Evolutionary conservation across 345 rosid species (phyloP).

Genomic region (Eucalyptus grandis): DNA sequence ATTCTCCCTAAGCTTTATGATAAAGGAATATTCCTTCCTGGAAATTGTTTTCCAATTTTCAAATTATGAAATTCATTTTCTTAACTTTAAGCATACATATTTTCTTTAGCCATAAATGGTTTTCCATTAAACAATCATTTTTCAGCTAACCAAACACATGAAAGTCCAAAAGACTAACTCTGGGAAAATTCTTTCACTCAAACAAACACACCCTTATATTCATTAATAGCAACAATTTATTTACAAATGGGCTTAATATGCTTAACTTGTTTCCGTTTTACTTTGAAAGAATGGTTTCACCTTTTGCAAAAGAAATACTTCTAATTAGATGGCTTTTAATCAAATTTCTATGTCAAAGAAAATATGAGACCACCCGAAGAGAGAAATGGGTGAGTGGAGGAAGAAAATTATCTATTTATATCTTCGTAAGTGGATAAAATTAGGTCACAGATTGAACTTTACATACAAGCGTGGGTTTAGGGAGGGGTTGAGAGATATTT

Average conservation of each 20-base stretch:
- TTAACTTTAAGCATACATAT: background rate
- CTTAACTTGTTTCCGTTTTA: background rate
- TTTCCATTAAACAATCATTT: background rate
- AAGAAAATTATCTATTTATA: background rate
- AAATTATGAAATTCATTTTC: background rate
- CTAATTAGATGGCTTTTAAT: background rate
- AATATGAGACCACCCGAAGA: background rate
- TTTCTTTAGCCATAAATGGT: background rate
- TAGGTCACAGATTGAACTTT: background rate
- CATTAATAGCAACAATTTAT: background rate
- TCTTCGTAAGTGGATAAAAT: background rate
- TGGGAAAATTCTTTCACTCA: background rate
- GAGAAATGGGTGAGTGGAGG: background rate
- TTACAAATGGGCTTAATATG: background rate
- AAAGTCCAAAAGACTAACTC: background rate
- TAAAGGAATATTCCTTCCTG: background rate
- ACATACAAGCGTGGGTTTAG: background rate
- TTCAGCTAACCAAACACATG: background rate
- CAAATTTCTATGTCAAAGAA: background rate
- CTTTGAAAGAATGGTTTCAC: background rate
- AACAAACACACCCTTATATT: background rate
- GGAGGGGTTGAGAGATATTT: background rate
- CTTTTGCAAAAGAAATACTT: background rate
- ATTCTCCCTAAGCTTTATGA: background rate
- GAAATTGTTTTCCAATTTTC: background rate